Base-by-base conservation (phyloP, 345 rosid species). In the Murraya koenigii region DNA sequence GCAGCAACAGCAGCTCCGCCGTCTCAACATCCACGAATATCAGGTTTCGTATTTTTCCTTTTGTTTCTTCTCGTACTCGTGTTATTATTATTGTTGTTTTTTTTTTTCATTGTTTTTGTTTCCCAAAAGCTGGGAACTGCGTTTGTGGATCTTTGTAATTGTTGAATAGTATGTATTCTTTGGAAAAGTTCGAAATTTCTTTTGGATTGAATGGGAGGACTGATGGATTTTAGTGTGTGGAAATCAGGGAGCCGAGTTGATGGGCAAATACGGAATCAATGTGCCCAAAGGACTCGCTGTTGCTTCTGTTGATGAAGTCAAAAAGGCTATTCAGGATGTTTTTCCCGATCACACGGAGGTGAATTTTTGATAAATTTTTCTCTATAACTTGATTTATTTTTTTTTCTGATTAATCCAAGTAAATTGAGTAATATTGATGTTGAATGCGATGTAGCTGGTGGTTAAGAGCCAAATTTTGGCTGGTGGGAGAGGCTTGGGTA, bases 381-480 rank as follows among this genome's bases (percentile, higher is more conserved):
- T 14, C 23, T 33, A 11, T 72, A 1, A 47, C 9, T 65, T 64
- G 68, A 22, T 7, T 32, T 17, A 38, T 44, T 41, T 41, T 36
- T 41, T 41, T 44, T 13, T 2, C 3, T 41, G 49, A 44, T 44
- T 44, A 44, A 44, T 11, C 17, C 49, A 44, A 44, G 49, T 3
- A 44, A 14, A 1, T 44, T 20, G 26, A 52, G 59, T 19, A 71
- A 62, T 35, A 30, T 13, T 69, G 14, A 44, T 54, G 63, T 71
- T 71, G 74, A 36, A 56, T 75, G 3, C 80, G 81, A 69, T 85
- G 83, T 86, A 97, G 99, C 62, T 97, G 84, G 99, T 93, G 49
- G 97, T 94, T 80, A 97, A 97, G 86, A 97, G 99, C 79, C 99
- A 94, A 86, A 87, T 97, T 86, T 86, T 97, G 90, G 99, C 99